Evolutionary conservation across 106 monocot species (phyloP), one percentile per base, ranked within the genome.

Genomic region (Dioscorea zingiberensis): DNA sequence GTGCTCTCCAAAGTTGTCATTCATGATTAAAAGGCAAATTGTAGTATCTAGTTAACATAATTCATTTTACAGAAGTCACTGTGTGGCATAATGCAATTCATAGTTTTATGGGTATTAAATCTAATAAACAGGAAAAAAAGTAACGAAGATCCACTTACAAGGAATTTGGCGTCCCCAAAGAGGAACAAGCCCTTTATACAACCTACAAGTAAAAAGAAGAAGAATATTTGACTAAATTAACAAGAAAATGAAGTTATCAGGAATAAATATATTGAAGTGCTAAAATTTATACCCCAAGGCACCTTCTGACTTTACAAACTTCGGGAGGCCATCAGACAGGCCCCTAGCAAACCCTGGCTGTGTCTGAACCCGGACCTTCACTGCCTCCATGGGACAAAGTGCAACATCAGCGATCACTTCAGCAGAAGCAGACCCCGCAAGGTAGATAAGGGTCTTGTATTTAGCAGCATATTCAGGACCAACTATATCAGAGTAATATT

Each of bases 371-470:
- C 79, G 56, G 13, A 79, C 79, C 62, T 79, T 79, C 24, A 79
- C 69, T n/a, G 74, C 79, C 58, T 79, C 79, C 54, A 79, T 69
- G 25, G 79, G 79, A 59, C 79, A 79, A 45, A 79, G 79, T 26
- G 79, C 74, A 16, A 79, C 60, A 69, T 74, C 79, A 54, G 79
- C 79, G 57, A 79, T 74, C 4, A 79, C 29, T 45, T 79, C 79
- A 59, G 79, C 74, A 63, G 79, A 79, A 28, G 79, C 83, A 73
- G 84, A 80, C 1, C 87, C 88, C 30, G 81, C 75, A 58, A 88
- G 88, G 64, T 84, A 88, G 27, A 88, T 81, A 19, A 88, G 59
- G 10, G 83, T 81, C 78, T 88, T 88, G 56, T 88, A 88, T 28
- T 88, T 88, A 0, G 69, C 65, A 4, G 88, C 88, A 55, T 84